Evolutionary conservation across 169 alveolate genomes (phyloP).

Genomic region (Miamiensis avidus): DNA sequence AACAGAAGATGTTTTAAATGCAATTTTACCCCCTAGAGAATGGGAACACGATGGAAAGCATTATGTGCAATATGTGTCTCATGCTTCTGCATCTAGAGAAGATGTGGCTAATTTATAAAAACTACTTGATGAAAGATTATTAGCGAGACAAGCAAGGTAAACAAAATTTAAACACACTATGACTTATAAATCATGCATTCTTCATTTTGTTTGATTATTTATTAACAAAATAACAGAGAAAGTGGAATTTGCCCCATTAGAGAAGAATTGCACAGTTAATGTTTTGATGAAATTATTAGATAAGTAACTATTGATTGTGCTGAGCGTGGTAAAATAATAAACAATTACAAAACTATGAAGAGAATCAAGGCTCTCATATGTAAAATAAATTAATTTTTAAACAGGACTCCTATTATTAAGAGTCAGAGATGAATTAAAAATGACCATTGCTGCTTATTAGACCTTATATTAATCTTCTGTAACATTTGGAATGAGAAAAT

Average conservation of each 20-base stretch:
- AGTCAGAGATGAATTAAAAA: slow-evolving; percentile 82
- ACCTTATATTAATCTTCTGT: slow-evolving; percentile 78
- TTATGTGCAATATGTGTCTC: slow-evolving; percentile 78
- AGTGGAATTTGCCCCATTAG: slow-evolving; percentile 82
- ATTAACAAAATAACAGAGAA: slow-evolving; percentile 49
- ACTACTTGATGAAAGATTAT: slow-evolving; percentile 74
- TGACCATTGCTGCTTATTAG: slow-evolving; percentile 82
- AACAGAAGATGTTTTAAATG: slow-evolving; percentile 71
- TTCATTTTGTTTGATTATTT: not conserved
- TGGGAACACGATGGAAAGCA: slow-evolving; percentile 78
- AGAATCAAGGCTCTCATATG: not conserved
- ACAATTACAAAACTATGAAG: not conserved
- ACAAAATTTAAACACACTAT: not conserved
- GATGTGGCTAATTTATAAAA: slow-evolving; percentile 78
- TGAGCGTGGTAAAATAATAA: slow-evolving; percentile 69
- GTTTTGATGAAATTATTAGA: slow-evolving; percentile 85
- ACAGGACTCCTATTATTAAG: slow-evolving; percentile 64
- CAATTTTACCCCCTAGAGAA: slow-evolving; percentile 77
- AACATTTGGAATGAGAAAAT: slow-evolving; percentile 80
- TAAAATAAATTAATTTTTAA: not conserved
- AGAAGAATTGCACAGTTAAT: slow-evolving; percentile 78
- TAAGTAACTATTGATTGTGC: slow-evolving; percentile 83
- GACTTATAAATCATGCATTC: not conserved
- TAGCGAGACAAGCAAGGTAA: slow-evolving; percentile 81
- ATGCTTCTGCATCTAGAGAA: slow-evolving; percentile 78